Evolutionary conservation across 129 eudicot genomes (phyloP), one percentile per base, ranked within the genome.

Genomic region (Flaveria brownii): DNA sequence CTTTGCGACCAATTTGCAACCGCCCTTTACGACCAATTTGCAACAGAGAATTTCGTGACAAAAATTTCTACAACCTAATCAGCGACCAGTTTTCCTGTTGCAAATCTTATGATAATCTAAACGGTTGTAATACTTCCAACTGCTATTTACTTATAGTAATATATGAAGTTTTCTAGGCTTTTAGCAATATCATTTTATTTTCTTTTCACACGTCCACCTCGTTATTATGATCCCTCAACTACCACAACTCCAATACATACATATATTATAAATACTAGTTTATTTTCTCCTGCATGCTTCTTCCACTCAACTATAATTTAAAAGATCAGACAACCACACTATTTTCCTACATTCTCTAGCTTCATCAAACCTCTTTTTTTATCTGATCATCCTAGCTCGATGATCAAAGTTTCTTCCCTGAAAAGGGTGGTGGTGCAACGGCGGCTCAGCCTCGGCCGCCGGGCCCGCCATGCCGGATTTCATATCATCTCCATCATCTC

Each of bases 281-380:
- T 30, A 30, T 8, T 33, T 14, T 39, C 33, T n/a, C 74, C 63
- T 17, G 76, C 76, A 71, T 52, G 64, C 30, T 71, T 71, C 76
- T 71, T 51, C 63, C 76, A 71, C 76, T 52, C 26, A 71, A 71
- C 33, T 71, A 26, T 28, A 71, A 71, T 26, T 51, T 26, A 51
- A 50, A 26, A 41, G n/a, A 55, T 43, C 15, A 1, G 6, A 23
- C n/a, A 22, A 73, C 43, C 54, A 54, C 42, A 41, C 1, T 6
- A 33, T 15, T 72, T 17, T 72, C 76, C 39, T 4, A 18, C 42
- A 73, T 73, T 73, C 20, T 39, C 20, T 28, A 28, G 33, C 33
- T 39, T 57, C 56, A 5, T 73, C 55, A 42, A 56, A 55, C 12
- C 26, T 62, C 45, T 16, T 17, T 15, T 26, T 26, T n/a, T 1